Conservation (phyloP, 257 asterid genomes). For the Solanum microdontum region DNA sequence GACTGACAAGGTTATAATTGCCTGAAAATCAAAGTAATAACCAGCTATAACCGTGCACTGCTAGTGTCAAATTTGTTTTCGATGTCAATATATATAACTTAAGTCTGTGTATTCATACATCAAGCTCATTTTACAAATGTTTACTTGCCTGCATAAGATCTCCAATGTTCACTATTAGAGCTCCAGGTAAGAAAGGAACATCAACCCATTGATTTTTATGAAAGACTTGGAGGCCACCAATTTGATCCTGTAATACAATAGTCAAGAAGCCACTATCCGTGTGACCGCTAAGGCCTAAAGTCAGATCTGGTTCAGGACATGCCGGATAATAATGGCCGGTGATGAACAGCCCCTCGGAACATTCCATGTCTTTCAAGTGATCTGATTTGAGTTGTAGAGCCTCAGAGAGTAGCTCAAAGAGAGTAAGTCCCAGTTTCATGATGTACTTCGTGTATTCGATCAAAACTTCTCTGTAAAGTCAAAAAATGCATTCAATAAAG, state of each 20-base stretch:
- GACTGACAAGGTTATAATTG: not conserved
- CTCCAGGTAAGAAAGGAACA: conserved; percentile 35
- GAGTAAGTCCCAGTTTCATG: conserved; percentile 12
- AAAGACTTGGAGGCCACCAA: conserved; percentile 48
- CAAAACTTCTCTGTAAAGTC: conserved; percentile 10
- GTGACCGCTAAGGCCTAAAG: conserved; percentile 24
- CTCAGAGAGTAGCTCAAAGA: conserved; percentile 28
- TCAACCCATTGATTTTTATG: conserved; percentile 40
- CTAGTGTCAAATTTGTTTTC: not conserved
- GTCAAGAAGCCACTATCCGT: conserved; percentile 10
- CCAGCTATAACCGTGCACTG: not conserved
- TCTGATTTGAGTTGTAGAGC: conserved; percentile 21
- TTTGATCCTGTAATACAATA: conserved; percentile 24
- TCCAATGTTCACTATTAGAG: conserved; percentile 50
- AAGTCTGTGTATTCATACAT: not conserved
- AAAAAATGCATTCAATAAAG: not conserved
- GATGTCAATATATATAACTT: not conserved
- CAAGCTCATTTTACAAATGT: not conserved
- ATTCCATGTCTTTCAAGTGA: conserved; percentile 25
- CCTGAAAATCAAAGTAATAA: not conserved
- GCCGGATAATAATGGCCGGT: conserved; percentile 25
- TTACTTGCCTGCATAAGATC: conserved; percentile 51
- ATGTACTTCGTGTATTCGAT: conserved; percentile 24
- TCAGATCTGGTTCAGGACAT: conserved; percentile 33
- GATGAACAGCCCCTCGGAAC: conserved; percentile 5